A percentile compares a stretch with the other conserved stretches of the same genome.
Conservation (phyloP, 306 rosid genomes). For the Vigna trinervia region DNA sequence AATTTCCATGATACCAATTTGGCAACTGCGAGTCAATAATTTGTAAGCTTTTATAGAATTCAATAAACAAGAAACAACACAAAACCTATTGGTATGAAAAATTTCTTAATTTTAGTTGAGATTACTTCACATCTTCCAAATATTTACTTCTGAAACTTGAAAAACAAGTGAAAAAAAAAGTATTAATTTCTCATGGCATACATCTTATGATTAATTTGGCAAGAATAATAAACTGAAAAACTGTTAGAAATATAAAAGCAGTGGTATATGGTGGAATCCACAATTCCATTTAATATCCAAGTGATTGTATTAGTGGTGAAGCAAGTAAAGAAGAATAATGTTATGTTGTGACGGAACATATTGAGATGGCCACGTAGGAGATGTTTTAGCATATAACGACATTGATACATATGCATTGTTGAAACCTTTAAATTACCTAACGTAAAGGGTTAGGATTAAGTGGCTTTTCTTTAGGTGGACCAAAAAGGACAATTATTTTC, state of each 20-base stretch:
- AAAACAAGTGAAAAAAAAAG: too few relatives aligned
- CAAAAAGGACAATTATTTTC: conserved; percentile 34
- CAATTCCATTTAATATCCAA: conserved; percentile 3
- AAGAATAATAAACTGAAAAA: neutral
- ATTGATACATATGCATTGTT: neutral
- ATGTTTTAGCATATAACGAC: neutral
- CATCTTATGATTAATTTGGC: too few relatives aligned
- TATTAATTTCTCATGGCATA: too few relatives aligned
- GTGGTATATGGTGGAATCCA: conserved; percentile 23
- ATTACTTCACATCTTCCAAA: too few relatives aligned
- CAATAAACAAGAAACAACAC: too few relatives aligned
- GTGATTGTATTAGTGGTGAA: conserved; percentile 25
- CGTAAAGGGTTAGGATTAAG: neutral
- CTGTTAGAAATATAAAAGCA: neutral
- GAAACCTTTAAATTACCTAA: conserved; percentile 33
- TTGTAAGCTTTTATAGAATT: too few relatives aligned
- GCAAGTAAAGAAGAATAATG: conserved; percentile 20
- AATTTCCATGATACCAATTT: too few relatives aligned
- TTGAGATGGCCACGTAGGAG: neutral
- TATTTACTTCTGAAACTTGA: too few relatives aligned
- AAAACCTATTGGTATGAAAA: too few relatives aligned
- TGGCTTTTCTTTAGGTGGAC: conserved; percentile 36
- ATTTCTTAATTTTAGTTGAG: too few relatives aligned
- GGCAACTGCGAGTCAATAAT: too few relatives aligned
- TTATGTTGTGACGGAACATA: neutral